phyloP scores from a whole-genome alignment of 2,329 filamentous ascomycete species.

The Xylaria arbuscula region DNA sequence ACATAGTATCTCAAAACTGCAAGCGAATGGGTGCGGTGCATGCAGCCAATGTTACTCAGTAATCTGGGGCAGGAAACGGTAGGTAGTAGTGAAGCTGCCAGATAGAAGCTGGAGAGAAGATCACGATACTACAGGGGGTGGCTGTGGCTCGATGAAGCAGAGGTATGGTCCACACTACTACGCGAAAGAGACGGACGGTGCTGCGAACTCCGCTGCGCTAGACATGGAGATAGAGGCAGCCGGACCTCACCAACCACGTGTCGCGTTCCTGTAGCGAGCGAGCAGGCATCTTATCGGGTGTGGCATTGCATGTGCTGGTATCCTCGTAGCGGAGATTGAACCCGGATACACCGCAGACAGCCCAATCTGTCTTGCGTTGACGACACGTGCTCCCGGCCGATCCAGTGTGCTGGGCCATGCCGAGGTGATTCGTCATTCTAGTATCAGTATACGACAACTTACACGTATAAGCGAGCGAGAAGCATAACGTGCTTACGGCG shows the following conservation, averaged over 20 bases:
- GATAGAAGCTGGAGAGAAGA: not conserved
- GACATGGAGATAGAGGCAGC: too few species aligned
- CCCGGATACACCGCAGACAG: not conserved
- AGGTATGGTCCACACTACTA: constrained; percentile 3
- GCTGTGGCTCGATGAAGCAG: not conserved
- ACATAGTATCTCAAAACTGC: not conserved
- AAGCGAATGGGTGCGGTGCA: too few species aligned
- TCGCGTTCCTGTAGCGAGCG: not conserved
- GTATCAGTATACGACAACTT: not conserved
- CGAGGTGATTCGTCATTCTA: not conserved
- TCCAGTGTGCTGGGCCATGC: not conserved
- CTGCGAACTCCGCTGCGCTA: constrained; percentile 11
- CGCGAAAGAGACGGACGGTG: constrained; percentile 8
- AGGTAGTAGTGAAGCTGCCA: too few species aligned
- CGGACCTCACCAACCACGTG: constrained; percentile 1
- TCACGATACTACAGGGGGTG: not conserved
- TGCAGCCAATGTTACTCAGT: too few species aligned
- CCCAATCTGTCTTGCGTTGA: not conserved
- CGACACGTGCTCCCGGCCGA: constrained; percentile 15
- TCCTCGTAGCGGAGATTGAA: constrained; percentile 14
- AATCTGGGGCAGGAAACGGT: too few species aligned
- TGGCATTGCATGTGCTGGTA: not conserved
- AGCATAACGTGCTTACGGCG: too few species aligned
- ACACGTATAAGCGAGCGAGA: not conserved
- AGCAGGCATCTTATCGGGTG: constrained; percentile 6